Conservation (phyloP, 1,284 basidiomycete genomes). For the Exobasidium cylindrosporum region DNA sequence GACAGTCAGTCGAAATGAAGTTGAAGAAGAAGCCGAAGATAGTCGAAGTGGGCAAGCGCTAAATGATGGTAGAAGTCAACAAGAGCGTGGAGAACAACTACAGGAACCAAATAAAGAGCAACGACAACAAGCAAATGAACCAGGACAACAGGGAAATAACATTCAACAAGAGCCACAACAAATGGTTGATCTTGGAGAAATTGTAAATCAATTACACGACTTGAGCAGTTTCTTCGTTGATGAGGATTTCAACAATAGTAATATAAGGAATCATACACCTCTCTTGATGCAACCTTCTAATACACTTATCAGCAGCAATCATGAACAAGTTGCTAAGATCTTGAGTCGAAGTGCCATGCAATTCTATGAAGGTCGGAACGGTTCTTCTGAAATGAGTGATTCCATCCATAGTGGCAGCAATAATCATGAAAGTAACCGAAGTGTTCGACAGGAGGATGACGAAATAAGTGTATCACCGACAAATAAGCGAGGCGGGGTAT, state of each 20-base stretch:
- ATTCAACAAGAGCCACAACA: background rate
- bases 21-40: constrained; percentile 5
- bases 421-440: background rate
- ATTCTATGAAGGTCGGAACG: background rate
- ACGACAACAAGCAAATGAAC: background rate
- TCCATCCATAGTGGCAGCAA: background rate
- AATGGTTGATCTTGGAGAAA: constrained; percentile 31
- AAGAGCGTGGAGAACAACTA: background rate
- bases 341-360: constrained; percentile 1
- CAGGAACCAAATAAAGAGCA: background rate
- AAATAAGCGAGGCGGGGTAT: background rate
- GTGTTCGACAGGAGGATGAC: background rate
- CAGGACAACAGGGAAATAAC: background rate
- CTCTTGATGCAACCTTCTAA: background rate
- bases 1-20: constrained; percentile 1
- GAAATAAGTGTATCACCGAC: background rate
- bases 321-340: constrained; percentile 4
- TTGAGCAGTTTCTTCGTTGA: constrained; percentile 50
- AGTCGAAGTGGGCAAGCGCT: background rate
- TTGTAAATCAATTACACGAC: constrained; percentile 52
- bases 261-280: background rate
- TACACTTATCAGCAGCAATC: background rate
- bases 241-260: constrained; percentile 18
- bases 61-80: background rate
- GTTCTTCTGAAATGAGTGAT: background rate